phyloP scores from a whole-genome alignment of 177 flowering plant species.

The Vitis hybrid region DNA sequence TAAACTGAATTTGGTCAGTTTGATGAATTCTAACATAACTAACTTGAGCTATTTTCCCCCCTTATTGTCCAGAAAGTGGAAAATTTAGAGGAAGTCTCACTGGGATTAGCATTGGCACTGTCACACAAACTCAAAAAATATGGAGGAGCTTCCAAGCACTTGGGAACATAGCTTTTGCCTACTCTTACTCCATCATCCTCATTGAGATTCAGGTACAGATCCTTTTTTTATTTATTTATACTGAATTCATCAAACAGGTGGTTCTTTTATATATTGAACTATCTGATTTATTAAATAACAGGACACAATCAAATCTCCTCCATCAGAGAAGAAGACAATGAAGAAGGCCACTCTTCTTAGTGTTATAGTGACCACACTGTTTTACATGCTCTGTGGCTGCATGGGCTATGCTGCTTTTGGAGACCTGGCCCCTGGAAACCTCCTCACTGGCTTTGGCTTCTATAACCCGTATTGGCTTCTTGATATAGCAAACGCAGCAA shows the following conservation, averaged over 20 bases:
- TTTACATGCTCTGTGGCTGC: slow-evolving; percentile 56
- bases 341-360: slow-evolving; percentile 45
- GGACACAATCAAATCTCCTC: slow-evolving; percentile 54
- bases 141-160: slow-evolving; percentile 52
- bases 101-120: slow-evolving; percentile 46
- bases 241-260: background rate
- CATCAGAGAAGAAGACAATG: slow-evolving; percentile 52
- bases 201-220: slow-evolving; percentile 36
- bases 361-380: slow-evolving; percentile 35
- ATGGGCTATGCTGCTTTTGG: slow-evolving; percentile 61
- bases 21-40: too few species aligned
- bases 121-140: slow-evolving; percentile 33
- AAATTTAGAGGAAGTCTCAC: slow-evolving; percentile 44
- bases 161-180: slow-evolving; percentile 43
- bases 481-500: slow-evolving; percentile 55
- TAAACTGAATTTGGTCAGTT: too few species aligned
- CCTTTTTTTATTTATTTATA: too few species aligned
- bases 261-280: background rate
- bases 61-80: slow-evolving; percentile 23
- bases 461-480: slow-evolving; percentile 57
- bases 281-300: slow-evolving; percentile 4
- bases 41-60: background rate
- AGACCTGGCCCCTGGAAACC: slow-evolving; percentile 48
- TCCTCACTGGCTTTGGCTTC: slow-evolving; percentile 57
- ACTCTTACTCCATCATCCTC: slow-evolving; percentile 42